Evolutionary conservation across 805 yeast genomes (phyloP).

Genomic region (Lipomyces chichibuensis): DNA sequence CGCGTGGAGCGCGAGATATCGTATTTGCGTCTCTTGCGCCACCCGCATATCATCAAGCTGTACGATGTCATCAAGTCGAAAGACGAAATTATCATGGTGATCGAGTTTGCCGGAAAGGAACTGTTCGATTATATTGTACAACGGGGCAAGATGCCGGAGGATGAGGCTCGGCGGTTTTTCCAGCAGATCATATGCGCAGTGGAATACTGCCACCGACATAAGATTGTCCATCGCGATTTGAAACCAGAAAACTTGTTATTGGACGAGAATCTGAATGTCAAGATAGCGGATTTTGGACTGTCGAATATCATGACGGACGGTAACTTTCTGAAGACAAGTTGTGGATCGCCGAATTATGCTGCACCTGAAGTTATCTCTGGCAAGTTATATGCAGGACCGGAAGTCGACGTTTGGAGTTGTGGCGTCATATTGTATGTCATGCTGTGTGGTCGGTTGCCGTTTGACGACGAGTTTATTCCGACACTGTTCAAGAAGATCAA

Average conservation of each 20-base stretch:
- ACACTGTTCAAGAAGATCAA: conserved; percentile 89
- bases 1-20: conserved; percentile 93
- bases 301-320: conserved; percentile 98
- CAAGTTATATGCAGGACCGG: conserved; percentile 95
- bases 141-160: conserved; percentile 85
- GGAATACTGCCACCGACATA: conserved; percentile 94
- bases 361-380: conserved; percentile 98
- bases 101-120: conserved; percentile 96
- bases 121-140: conserved; percentile 94
- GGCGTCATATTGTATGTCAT: conserved; percentile 94
- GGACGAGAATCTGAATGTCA: conserved; percentile 88
- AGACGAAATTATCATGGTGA: conserved; percentile 96
- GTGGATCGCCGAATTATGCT: conserved; percentile 97
- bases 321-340: conserved; percentile 87
- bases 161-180: conserved; percentile 88
- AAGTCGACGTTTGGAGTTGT: conserved; percentile 97
- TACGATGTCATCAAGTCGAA: conserved; percentile 94
- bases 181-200: conserved; percentile 97
- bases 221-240: conserved; percentile 93
- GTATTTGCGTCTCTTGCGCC: conserved; percentile 82
- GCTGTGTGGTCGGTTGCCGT: conserved; percentile 94
- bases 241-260: conserved; percentile 91
- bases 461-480: conserved; percentile 95
- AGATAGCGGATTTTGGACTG: conserved; percentile 94
- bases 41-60: conserved; percentile 93